phyloP scores from a whole-genome alignment of 1,284 basidiomycete species.

The Tylopilus orsonianus region DNA sequence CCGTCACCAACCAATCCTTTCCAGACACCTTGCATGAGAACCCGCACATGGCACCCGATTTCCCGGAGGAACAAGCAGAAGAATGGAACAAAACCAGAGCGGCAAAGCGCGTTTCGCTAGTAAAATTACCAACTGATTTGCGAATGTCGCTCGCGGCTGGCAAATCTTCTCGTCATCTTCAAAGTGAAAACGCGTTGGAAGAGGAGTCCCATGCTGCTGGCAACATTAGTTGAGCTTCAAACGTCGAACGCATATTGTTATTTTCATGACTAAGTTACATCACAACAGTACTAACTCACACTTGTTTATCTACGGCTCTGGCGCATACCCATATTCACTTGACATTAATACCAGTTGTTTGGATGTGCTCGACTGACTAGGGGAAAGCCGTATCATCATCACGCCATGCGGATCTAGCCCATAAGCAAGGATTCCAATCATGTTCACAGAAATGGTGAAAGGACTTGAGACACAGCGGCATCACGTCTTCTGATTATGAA shows the following conservation, averaged over 20 bases:
- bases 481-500: too few relatives aligned
- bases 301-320: constrained; percentile 4
- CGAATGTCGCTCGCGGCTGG: constrained; percentile 35
- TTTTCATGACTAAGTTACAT: constrained; percentile 7
- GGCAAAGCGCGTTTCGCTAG: constrained; percentile 80
- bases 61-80: constrained; percentile 66
- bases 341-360: too few relatives aligned
- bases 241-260: constrained; percentile 6
- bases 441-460: constrained; percentile 4
- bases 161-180: constrained; percentile 17
- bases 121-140: constrained; percentile 64
- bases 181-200: constrained; percentile 6
- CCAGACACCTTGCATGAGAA: constrained; percentile 41
- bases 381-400: constrained; percentile 7
- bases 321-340: constrained; percentile 11
- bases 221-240: constrained; percentile 3
- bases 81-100: constrained; percentile 83
- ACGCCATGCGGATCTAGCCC: not conserved
- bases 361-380: too few relatives aligned
- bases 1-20: constrained; percentile 31
- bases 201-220: constrained; percentile 8
- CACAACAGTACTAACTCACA: not conserved
- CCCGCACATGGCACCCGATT: constrained; percentile 45
- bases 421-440: not conserved
- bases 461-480: not conserved